phyloP scores from a whole-genome alignment of 2,329 filamentous ascomycete species.

The Cladophialophora psammophila region DNA sequence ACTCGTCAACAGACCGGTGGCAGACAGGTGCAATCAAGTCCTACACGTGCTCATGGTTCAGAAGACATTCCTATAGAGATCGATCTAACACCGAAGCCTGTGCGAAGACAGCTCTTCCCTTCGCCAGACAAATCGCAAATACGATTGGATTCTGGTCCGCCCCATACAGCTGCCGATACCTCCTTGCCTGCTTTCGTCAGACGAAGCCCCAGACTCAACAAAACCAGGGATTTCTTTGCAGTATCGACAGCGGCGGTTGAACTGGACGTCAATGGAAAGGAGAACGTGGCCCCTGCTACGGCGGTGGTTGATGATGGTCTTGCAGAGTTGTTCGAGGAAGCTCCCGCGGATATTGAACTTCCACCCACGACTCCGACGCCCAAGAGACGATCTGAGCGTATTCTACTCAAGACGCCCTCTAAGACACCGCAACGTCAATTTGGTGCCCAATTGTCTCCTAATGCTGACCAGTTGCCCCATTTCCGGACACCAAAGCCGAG shows the following conservation, averaged over 20 bases:
- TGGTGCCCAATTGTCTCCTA: constrained; percentile 44
- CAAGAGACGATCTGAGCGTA: constrained; percentile 41
- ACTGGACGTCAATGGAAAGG: constrained; percentile 61
- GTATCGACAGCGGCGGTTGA: constrained; percentile 45
- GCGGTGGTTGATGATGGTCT: constrained; percentile 57
- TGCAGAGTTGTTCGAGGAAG: constrained; percentile 72
- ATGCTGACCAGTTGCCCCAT: constrained; percentile 35
- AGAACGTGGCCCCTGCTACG: constrained; percentile 60
- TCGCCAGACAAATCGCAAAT: constrained; percentile 41
- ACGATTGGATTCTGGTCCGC: constrained; percentile 26
- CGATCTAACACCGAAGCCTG: constrained; percentile 63
- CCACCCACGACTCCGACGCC: constrained; percentile 45
- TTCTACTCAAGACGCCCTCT: constrained; percentile 40
- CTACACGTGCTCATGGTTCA: constrained; percentile 58
- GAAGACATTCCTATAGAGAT: constrained; percentile 53
- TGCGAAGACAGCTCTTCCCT: constrained; percentile 55
- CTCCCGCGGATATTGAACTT: constrained; percentile 49
- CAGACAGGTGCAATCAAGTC: constrained; percentile 69
- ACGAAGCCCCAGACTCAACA: constrained; percentile 42
- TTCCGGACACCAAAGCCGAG: constrained; percentile 38
- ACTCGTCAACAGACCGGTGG: constrained; percentile 43
- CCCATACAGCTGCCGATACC: constrained; percentile 4
- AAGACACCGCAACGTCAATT: constrained; percentile 40
- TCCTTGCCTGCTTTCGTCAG: constrained; percentile 38
- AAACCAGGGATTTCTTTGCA: constrained; percentile 38